Percentiles rank a stretch among this genome's conserved stretches.
Conservation (phyloP, 805 yeast genomes). For the Metschnikowia lunata region DNA sequence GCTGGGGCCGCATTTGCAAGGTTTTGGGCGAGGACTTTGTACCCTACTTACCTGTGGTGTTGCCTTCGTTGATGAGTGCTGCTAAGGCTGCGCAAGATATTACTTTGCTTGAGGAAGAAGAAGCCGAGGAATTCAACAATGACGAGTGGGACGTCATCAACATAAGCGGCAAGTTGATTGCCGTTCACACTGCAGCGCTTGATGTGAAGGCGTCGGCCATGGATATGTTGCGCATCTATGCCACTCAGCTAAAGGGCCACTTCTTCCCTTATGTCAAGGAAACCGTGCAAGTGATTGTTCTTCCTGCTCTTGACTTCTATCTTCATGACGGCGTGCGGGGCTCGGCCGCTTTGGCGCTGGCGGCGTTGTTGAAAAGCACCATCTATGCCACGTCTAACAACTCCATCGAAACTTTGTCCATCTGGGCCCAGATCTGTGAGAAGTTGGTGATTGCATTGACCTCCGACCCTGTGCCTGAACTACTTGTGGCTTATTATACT, state of each 20-base stretch:
- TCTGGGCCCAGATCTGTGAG: constrained; percentile 69
- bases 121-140: constrained; percentile 73
- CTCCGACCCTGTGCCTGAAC: constrained; percentile 79
- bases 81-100: constrained; percentile 91
- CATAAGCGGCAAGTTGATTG: constrained; percentile 86
- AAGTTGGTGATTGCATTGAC: constrained; percentile 65
- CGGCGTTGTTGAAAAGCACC: constrained; percentile 66
- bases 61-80: constrained; percentile 82
- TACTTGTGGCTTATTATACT: constrained; percentile 72
- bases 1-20: constrained; percentile 92
- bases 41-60: constrained; percentile 76
- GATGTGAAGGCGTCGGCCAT: constrained; percentile 94
- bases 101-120: constrained; percentile 83
- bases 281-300: constrained; percentile 69
- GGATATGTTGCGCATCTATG: constrained; percentile 80
- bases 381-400: constrained; percentile 52
- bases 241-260: constrained; percentile 73
- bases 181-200: constrained; percentile 88
- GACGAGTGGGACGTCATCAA: constrained; percentile 96
- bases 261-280: constrained; percentile 82
- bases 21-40: constrained; percentile 81
- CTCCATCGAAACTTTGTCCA: constrained; percentile 54
- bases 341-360: constrained; percentile 81
- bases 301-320: constrained; percentile 88
- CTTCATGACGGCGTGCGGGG: constrained; percentile 93